Percentiles rank a stretch among this genome's conserved stretches.
Conservation (phyloP, 2,329 filamentous ascomycete species). For the Penicillium sp. region DNA sequence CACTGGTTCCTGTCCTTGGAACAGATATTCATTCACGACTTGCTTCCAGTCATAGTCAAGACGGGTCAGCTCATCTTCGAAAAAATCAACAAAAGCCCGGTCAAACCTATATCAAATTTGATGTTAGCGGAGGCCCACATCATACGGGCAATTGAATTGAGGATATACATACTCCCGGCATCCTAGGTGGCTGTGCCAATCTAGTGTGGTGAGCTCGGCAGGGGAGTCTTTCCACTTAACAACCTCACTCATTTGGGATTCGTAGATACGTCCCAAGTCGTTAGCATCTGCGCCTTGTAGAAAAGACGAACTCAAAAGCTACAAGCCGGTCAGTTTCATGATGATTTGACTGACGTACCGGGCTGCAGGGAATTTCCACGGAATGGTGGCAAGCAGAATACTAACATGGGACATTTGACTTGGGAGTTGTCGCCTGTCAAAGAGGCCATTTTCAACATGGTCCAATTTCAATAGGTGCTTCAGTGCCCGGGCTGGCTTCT, state of each 20-base stretch:
- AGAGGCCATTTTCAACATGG: constrained; percentile 84
- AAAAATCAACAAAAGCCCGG: constrained; percentile 89
- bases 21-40: constrained; percentile 74
- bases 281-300: constrained; percentile 73
- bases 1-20: constrained; percentile 67
- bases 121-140: neutral
- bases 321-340: constrained; percentile 14
- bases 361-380: neutral
- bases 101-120: constrained; percentile 63
- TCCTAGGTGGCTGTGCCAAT: constrained; percentile 86
- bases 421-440: constrained; percentile 71
- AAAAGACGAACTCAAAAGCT: constrained; percentile 81
- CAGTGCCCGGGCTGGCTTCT: constrained; percentile 77
- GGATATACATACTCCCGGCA: constrained; percentile 58
- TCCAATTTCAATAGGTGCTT: constrained; percentile 92
- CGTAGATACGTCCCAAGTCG: constrained; percentile 79
- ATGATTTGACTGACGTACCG: neutral
- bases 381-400: neutral
- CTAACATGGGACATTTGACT: constrained; percentile 78
- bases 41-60: constrained; percentile 82
- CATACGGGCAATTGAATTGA: neutral
- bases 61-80: constrained; percentile 82
- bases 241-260: constrained; percentile 68
- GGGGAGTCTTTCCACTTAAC: constrained; percentile 84
- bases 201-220: constrained; percentile 75